Conservation (phyloP, 2,329 filamentous ascomycete genomes). For the Mollisiaceae sp. region DNA sequence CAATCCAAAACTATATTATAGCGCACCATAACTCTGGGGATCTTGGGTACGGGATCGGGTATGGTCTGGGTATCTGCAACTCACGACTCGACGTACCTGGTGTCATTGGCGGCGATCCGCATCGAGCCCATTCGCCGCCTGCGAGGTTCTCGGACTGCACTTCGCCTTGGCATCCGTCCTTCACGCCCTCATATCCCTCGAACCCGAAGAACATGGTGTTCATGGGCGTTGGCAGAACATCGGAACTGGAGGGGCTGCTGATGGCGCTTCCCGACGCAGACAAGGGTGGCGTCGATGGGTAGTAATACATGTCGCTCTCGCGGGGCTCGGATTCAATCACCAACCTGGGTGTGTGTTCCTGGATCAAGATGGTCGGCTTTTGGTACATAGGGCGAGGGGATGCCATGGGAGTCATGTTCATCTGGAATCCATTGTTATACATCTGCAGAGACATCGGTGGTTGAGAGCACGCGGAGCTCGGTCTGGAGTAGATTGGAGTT, state of each 20-base stretch:
- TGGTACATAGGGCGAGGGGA: constrained; percentile 75
- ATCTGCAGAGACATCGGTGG: constrained; percentile 46
- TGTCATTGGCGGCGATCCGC: constrained; percentile 83
- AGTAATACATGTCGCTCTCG: constrained; percentile 66
- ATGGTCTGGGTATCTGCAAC: neutral
- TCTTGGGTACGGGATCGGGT: neutral
- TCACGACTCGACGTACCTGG: constrained; percentile 72
- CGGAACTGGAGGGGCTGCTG: constrained; percentile 82
- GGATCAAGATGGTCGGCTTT: constrained; percentile 74
- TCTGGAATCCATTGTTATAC: constrained; percentile 41
- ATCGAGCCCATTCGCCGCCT: constrained; percentile 75
- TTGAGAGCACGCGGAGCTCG: constrained; percentile 69
- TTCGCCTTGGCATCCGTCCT: constrained; percentile 74
- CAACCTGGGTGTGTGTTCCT: constrained; percentile 60
- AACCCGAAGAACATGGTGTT: constrained; percentile 78
- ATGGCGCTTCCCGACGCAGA: constrained; percentile 84
- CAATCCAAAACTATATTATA: constrained; percentile 16
- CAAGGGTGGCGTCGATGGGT: constrained; percentile 85
- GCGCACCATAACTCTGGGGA: neutral
- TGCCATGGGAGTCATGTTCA: constrained; percentile 71
- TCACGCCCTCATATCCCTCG: constrained; percentile 69
- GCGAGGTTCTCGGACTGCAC: constrained; percentile 75
- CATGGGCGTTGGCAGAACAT: constrained; percentile 81
- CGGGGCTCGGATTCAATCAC: constrained; percentile 78
- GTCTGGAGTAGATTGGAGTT: constrained; percentile 68